phyloP scores from a whole-genome alignment of 208 protist genomes.

The Wallacemonas collosoma region DNA sequence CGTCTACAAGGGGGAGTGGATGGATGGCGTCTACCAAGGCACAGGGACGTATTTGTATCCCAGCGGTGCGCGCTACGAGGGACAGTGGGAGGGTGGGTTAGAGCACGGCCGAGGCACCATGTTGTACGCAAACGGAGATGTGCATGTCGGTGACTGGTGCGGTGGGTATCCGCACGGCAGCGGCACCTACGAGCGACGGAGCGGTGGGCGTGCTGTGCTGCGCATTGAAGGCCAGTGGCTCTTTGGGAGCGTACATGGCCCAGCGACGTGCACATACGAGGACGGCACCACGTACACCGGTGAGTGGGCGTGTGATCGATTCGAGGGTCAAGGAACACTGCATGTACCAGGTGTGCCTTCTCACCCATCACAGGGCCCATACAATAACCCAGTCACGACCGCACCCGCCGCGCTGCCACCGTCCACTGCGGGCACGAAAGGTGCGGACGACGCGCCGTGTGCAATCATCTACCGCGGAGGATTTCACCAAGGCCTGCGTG shows the following conservation, averaged over 20 bases:
- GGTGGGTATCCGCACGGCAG: constrained; percentile 69
- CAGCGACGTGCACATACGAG: constrained; percentile 59
- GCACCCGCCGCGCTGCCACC: too few species aligned
- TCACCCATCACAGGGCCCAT: too few species aligned
- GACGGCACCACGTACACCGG: constrained; percentile 80
- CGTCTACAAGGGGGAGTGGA: constrained; percentile 91
- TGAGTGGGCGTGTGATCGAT: constrained; percentile 57
- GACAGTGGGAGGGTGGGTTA: constrained; percentile 62
- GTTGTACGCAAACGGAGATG: constrained; percentile 79
- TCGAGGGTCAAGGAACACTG: constrained; percentile 70
- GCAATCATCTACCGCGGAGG: constrained; percentile 52
- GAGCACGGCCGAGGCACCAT: constrained; percentile 78
- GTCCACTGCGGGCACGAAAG: too few species aligned
- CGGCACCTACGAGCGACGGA: constrained; percentile 50
- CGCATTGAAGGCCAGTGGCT: constrained; percentile 81
- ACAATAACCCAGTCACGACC: too few species aligned
- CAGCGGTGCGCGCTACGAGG: constrained; percentile 76
- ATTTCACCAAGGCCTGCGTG: constrained; percentile 63
- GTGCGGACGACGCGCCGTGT: constrained; percentile 15
- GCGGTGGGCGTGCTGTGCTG: constrained; percentile 15
- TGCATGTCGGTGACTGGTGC: constrained; percentile 77
- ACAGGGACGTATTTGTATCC: constrained; percentile 72
- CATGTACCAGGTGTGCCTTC: not conserved
- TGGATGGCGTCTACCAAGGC: constrained; percentile 71
- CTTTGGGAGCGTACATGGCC: constrained; percentile 62